Percentiles rank a stretch among this genome's conserved stretches.
Conservation (phyloP, 2,329 filamentous ascomycete species). For the Penicillium sp. region DNA sequence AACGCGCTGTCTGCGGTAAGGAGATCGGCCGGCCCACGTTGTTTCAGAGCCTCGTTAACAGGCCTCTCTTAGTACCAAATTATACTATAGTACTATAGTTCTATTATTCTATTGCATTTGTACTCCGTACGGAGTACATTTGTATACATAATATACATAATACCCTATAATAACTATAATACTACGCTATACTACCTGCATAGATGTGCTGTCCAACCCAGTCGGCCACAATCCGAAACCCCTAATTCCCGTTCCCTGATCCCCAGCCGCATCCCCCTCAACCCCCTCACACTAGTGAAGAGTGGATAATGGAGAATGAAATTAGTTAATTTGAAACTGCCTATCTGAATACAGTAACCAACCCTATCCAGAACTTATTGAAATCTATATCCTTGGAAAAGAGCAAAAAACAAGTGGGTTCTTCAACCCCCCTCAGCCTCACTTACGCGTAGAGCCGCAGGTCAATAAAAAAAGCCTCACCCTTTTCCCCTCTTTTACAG, state of each 20-base stretch:
- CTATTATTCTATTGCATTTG: background rate
- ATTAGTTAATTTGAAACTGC: background rate
- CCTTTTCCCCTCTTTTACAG: background rate
- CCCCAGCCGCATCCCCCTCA: background rate
- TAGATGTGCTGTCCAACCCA: slow-evolving; percentile 5
- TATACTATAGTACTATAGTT: background rate
- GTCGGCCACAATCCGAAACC: slow-evolving; percentile 1
- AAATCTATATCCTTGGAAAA: background rate
- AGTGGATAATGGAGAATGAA: background rate
- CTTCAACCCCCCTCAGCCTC: slow-evolving; percentile 15
- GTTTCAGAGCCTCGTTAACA: slow-evolving; percentile 11
- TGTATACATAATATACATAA: background rate
- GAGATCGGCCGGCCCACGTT: slow-evolving; percentile 10
- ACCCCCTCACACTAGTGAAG: slow-evolving; percentile 2
- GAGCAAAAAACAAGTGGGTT: slow-evolving; percentile 4
- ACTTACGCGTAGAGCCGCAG: slow-evolving; percentile 15
- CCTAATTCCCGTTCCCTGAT: background rate
- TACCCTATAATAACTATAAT: background rate
- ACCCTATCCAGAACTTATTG: background rate
- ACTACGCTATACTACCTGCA: slow-evolving; percentile 7
- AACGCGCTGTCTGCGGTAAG: slow-evolving; percentile 10
- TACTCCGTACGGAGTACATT: background rate
- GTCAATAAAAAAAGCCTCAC: slow-evolving; percentile 5
- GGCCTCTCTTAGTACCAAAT: background rate
- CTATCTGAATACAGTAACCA: background rate